phyloP scores from a whole-genome alignment of 495 filamentous ascomycete species.

The Amphirosellinia nigrospora region DNA sequence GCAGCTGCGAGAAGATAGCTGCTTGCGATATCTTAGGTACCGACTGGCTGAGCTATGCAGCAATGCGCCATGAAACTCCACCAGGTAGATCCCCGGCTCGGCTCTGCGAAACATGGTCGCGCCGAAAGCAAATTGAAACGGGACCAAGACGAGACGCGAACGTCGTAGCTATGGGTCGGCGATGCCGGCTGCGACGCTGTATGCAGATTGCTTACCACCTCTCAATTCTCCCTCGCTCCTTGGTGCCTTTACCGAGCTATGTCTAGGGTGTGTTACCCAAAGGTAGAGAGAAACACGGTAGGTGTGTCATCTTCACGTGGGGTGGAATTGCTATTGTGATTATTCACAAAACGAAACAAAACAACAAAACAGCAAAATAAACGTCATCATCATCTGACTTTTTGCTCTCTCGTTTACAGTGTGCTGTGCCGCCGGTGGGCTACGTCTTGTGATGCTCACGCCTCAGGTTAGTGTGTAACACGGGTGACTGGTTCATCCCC shows the following conservation, averaged over 20 bases:
- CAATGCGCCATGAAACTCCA: background rate
- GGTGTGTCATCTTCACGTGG: background rate
- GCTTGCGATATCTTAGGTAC: background rate
- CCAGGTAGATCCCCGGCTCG: background rate
- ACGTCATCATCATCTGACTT: background rate
- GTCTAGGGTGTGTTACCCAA: slow-evolving; percentile 4
- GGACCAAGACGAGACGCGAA: background rate
- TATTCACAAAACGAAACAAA: background rate
- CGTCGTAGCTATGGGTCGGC: slow-evolving; percentile 6
- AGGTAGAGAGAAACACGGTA: background rate
- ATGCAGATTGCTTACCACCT: background rate
- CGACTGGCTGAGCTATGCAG: background rate
- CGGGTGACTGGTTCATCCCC: background rate
- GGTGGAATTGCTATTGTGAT: background rate
- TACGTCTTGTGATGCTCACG: background rate
- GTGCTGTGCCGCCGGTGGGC: background rate
- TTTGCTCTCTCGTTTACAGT: background rate
- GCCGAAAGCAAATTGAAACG: background rate
- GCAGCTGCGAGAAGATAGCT: background rate
- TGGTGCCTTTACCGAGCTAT: background rate
- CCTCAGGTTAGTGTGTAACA: background rate
- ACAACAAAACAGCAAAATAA: background rate
- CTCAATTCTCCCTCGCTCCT: background rate
- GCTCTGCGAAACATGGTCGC: background rate
- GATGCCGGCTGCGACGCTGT: slow-evolving; percentile 16